Base-by-base conservation (phyloP, 495 filamentous ascomycete species). In the Penicillium herquei region DNA sequence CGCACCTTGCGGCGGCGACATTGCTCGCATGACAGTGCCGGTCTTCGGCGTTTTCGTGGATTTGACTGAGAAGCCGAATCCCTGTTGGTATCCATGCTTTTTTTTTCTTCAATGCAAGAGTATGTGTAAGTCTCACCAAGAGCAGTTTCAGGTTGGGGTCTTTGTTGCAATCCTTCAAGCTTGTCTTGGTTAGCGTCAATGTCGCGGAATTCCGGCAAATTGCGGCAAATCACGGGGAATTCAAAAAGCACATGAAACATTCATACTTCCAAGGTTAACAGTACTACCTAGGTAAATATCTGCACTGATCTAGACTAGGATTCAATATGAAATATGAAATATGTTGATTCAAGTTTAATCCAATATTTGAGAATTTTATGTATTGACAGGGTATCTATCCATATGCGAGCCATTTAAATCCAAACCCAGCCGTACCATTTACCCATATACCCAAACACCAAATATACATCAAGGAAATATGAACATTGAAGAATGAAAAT, bases 1-100 rank as follows among this genome's bases (percentile, higher is more conserved):
- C 73, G 72, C 30, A 78, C 64, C 57, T 81, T 81, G 42, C 70
- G 70, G 7, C 50, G 64, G 8, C 75, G 72, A 51, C 77, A 79
- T 51, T 74, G 69, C 45, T 71, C 65, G 59, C 76, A 81, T 0
- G 76, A 72, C 5, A 68, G 62, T 10, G 73, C 70, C 6, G 75
- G 75, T 18, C 77, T 70, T 0, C 75, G 64, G 31, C 71, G 71
- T 31, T 72, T 72, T 40, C 70, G 62, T 2, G 64, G 60, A 37
- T 40, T 55, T 21, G 37, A 32, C 16, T 33, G 44, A 26, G 2
- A 26, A 26, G 4, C 21, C 21, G 21, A 26, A 26, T 26, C 21
- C 21, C 4, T 4, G 21, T 26, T 1, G 21, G 1, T 26, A 26
- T 26, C 21, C 21, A 26, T 26, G 1, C 21, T 26, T 26, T 26